Percentiles rank a stretch among this genome's conserved stretches.
Conservation (phyloP, 805 yeast species). For the Schwanniomyces pseudopolymorphus region DNA sequence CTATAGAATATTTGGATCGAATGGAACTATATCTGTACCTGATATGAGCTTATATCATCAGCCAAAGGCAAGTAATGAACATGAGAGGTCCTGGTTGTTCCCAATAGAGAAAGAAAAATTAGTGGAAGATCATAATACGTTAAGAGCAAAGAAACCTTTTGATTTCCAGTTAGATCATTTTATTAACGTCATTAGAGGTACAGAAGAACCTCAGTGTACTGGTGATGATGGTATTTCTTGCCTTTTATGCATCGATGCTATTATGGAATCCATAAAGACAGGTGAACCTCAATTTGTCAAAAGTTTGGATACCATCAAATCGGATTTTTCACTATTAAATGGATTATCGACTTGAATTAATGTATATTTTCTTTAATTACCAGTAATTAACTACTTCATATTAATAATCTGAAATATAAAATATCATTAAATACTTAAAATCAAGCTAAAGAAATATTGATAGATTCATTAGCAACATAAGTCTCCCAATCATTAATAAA, state of each 20-base stretch:
- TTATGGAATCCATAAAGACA: constrained; percentile 29
- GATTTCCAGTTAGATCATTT: constrained; percentile 39
- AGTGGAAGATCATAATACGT: constrained; percentile 11
- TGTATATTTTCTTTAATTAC: too few relatives aligned
- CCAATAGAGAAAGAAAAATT: constrained; percentile 17
- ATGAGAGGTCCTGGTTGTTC: constrained; percentile 21
- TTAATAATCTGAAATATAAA: not conserved
- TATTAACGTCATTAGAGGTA: constrained; percentile 30
- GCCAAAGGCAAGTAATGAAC: constrained; percentile 5
- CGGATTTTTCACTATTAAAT: constrained; percentile 17
- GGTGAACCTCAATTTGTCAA: constrained; percentile 33
- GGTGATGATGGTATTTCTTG: constrained; percentile 41
- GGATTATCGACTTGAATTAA: not conserved
- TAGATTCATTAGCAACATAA: constrained; percentile 25
- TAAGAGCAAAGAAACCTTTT: constrained; percentile 24
- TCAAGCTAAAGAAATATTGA: constrained; percentile 22
- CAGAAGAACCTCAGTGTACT: constrained; percentile 27
- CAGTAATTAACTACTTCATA: too few relatives aligned
- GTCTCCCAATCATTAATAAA: constrained; percentile 31
- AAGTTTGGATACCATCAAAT: constrained; percentile 18
- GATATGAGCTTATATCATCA: constrained; percentile 35
- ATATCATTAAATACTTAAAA: not conserved
- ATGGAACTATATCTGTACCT: constrained; percentile 38
- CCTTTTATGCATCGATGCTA: constrained; percentile 35
- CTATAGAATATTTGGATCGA: constrained; percentile 36